Conservation (phyloP, 129 eudicot species). For the Mikania micrantha region DNA sequence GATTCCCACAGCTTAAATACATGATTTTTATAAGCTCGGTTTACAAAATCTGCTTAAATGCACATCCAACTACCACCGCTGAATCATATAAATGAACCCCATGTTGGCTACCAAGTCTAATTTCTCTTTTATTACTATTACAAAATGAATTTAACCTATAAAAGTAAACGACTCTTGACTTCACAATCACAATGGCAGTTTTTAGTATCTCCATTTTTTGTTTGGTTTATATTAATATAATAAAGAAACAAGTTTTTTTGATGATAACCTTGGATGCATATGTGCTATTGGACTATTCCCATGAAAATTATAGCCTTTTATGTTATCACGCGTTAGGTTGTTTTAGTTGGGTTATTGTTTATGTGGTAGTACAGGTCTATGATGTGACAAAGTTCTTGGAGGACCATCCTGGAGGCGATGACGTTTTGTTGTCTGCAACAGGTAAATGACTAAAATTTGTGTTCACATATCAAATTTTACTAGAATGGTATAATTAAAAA, state of each 20-base stretch:
- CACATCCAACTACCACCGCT: neutral
- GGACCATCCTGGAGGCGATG: slow-evolving; percentile 98
- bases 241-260: neutral
- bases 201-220: neutral
- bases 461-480: neutral
- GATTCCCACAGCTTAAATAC: too few species aligned
- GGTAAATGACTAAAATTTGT: slow-evolving; percentile 32
- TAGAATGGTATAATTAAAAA: neutral
- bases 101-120: neutral
- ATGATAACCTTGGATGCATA: neutral
- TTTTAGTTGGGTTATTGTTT: neutral
- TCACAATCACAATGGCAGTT: neutral
- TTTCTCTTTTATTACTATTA: neutral
- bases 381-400: slow-evolving; percentile 92
- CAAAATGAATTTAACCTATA: neutral
- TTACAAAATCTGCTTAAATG: neutral
- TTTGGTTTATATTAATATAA: slow-evolving; percentile 10
- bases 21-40: neutral
- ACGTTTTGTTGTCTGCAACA: slow-evolving; percentile 77
- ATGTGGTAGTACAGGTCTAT: slow-evolving; percentile 57
- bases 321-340: neutral
- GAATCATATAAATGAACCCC: neutral
- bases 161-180: neutral
- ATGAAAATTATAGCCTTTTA: neutral
- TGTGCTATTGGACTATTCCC: neutral